Evolutionary conservation across 441 rosid species (phyloP).

Genomic region (Jatropha multifida): DNA sequence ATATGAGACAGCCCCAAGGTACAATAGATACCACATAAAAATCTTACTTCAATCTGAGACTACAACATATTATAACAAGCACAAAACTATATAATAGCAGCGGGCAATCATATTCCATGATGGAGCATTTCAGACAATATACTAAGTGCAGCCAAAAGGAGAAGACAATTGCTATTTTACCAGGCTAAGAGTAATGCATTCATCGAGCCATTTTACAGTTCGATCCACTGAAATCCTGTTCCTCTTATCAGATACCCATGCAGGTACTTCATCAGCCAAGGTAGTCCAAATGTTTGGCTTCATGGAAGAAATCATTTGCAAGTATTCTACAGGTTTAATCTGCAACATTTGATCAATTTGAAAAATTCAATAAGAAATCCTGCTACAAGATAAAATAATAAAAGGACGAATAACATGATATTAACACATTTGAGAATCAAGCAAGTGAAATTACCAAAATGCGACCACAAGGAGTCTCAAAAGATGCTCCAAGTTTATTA

Average conservation of each 20-base stretch:
- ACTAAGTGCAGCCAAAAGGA: neutral
- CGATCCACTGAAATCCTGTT: slow-evolving; percentile 61
- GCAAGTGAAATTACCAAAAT: slow-evolving; percentile 41
- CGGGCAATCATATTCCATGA: neutral
- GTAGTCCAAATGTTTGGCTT: slow-evolving; percentile 59
- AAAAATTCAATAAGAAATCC: slow-evolving; percentile 6
- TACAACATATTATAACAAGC: neutral
- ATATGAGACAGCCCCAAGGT: neutral
- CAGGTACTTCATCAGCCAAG: slow-evolving; percentile 81
- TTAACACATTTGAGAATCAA: neutral
- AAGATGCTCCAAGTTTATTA: slow-evolving; percentile 68
- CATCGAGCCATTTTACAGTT: slow-evolving; percentile 73
- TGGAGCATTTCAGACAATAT: neutral
- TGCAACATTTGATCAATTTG: slow-evolving; percentile 23
- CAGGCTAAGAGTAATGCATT: slow-evolving; percentile 50
- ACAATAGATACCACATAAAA: neutral
- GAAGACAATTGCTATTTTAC: slow-evolving; percentile 28
- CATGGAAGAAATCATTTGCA: slow-evolving; percentile 63
- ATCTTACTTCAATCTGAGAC: neutral
- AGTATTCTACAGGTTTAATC: slow-evolving; percentile 63
- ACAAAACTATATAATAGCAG: neutral
- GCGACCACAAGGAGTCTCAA: slow-evolving; percentile 71
- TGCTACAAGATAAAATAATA: neutral
- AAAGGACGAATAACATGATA: neutral
- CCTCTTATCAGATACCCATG: slow-evolving; percentile 62